Evolutionary conservation across 371 early-diverging fungal genomes (phyloP).

Genomic region (Zopfochytrium polystomum): DNA sequence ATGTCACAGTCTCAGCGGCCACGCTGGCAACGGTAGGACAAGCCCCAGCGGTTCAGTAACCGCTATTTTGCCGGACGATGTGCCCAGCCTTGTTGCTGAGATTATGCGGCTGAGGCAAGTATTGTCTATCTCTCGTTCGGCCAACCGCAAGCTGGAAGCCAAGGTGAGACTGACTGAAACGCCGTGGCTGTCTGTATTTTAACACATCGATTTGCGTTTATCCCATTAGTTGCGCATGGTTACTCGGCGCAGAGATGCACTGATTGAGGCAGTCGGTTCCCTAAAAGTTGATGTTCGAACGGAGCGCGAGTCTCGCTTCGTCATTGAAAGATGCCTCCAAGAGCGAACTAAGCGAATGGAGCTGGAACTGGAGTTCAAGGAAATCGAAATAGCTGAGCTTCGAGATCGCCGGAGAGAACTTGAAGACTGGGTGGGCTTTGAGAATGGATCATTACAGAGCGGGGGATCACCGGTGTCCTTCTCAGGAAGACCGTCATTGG

Average conservation of each 20-base stretch:
- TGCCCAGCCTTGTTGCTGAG: too few relatives aligned
- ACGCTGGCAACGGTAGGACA: too few relatives aligned
- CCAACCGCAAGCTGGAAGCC: too few relatives aligned
- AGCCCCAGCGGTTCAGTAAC: too few relatives aligned
- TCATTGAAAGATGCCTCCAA: constrained; percentile 11
- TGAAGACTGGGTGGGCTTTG: constrained; percentile 6
- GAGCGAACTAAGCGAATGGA: constrained; percentile 22
- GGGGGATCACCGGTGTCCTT: not conserved
- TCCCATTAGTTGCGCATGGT: constrained; percentile 3
- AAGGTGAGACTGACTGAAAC: too few relatives aligned
- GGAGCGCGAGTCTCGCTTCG: constrained; percentile 18
- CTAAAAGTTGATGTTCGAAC: constrained; percentile 14
- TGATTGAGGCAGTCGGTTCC: constrained; percentile 1
- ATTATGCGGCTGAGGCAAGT: too few relatives aligned
- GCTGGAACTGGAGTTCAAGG: constrained; percentile 20
- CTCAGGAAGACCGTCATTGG: not conserved
- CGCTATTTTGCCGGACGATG: too few relatives aligned
- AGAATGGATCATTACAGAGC: constrained; percentile 5
- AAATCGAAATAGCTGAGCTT: constrained; percentile 12
- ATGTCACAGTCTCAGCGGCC: too few relatives aligned
- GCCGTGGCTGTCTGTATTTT: too few relatives aligned
- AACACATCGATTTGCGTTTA: too few relatives aligned
- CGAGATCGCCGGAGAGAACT: constrained; percentile 18
- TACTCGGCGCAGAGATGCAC: constrained; percentile 3
- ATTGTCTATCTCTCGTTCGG: too few relatives aligned